Evolutionary conservation across 805 yeast genomes (phyloP).

Genomic region (Candida jianshihensis): DNA sequence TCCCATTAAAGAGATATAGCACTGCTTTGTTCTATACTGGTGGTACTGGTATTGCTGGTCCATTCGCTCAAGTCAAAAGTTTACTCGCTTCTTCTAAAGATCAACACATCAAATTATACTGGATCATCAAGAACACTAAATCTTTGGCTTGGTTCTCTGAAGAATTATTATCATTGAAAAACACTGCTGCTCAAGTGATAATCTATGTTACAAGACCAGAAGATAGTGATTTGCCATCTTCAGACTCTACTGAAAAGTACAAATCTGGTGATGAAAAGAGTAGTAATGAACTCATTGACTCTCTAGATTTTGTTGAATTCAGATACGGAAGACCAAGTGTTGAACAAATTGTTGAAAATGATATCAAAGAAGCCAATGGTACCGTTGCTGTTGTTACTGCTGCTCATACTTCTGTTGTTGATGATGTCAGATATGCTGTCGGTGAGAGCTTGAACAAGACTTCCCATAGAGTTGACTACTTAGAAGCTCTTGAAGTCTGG

Average conservation of each 20-base stretch:
- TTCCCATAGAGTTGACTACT: conserved; percentile 42
- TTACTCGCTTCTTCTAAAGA: conserved; percentile 13
- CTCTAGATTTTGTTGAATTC: conserved; percentile 35
- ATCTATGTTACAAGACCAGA: conserved; percentile 19
- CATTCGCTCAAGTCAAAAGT: conserved; percentile 34
- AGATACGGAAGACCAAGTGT: conserved; percentile 40
- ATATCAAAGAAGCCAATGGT: conserved; percentile 31
- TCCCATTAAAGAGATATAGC: conserved; percentile 30
- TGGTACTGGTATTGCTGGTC: conserved; percentile 48
- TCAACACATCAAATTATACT: conserved; percentile 42
- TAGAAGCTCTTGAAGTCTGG: conserved; percentile 58
- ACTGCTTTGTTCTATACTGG: conserved; percentile 40
- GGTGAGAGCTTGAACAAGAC: conserved; percentile 24
- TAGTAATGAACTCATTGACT: neutral
- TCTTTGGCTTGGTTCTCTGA: conserved; percentile 45
- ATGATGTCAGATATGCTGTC: conserved; percentile 40
- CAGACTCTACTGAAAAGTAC: conserved; percentile 7
- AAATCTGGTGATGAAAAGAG: neutral
- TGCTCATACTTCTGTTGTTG: conserved; percentile 50
- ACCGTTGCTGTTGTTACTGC: conserved; percentile 44
- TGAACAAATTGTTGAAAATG: conserved; percentile 28
- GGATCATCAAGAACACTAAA: conserved; percentile 54
- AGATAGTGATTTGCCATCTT: neutral
- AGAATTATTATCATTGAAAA: conserved; percentile 32
- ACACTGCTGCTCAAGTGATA: conserved; percentile 7